Percentiles rank a stretch among this genome's conserved stretches.
These are phyloP conservation scores for Catharanthus roseus DNA, from an alignment of 257 asterid species.

Conservation along the genomic window DNA sequence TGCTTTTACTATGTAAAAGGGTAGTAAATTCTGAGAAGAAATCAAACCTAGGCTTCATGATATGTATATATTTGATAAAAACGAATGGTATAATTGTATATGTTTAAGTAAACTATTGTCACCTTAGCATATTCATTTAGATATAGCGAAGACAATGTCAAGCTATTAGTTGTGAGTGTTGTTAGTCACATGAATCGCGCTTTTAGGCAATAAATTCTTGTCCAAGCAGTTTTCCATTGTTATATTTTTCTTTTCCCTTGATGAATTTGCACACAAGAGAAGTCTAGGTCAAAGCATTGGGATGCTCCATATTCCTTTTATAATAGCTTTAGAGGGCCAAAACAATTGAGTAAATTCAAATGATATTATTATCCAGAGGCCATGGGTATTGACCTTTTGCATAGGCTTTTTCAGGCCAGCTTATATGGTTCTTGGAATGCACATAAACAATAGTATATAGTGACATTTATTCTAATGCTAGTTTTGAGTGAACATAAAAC, in stretches of 20 bases:
- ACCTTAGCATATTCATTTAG: no score
- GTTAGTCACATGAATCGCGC: no score
- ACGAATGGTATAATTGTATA: no score
- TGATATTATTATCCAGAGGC: slow-evolving; percentile 29
- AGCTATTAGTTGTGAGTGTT: no score
- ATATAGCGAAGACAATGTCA: no score
- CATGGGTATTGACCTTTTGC: slow-evolving; percentile 34
- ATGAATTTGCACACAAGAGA: slow-evolving; percentile 9
- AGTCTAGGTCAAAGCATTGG: slow-evolving; percentile 29
- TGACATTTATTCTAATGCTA: neutral
- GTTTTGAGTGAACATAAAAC: neutral
- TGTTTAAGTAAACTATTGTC: no score
- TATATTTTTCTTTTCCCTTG: neutral
- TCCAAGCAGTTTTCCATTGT: neutral
- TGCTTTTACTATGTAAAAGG: neutral
- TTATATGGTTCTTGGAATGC: slow-evolving; percentile 10
- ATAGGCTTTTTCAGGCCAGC: slow-evolving; percentile 26
- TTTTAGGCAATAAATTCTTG: no score
- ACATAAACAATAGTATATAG: neutral
- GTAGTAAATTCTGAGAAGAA: neutral
- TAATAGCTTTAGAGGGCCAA: slow-evolving; percentile 12
- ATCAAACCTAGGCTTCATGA: neutral
- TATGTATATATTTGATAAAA: no score
- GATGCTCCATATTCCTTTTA: slow-evolving; percentile 22
- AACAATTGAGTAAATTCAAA: slow-evolving; percentile 23